Evolutionary conservation across 306 rosid genomes (phyloP).

Genomic region (Prinsepia uniflora): DNA sequence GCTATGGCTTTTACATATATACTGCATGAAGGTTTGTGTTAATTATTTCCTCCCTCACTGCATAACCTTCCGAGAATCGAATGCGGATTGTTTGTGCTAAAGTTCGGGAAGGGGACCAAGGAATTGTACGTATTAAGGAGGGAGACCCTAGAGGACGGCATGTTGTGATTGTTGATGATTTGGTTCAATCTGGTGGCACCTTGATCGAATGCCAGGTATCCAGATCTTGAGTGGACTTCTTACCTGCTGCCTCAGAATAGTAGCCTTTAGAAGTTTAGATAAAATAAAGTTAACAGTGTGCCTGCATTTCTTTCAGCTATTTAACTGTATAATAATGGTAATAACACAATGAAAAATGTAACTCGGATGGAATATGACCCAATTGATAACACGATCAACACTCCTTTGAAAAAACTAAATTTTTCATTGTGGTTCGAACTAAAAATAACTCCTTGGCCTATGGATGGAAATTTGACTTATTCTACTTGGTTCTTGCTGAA

Average conservation of each 20-base stretch:
- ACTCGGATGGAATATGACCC: neutral
- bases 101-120: constrained; percentile 93
- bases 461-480: neutral
- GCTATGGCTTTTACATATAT: constrained; percentile 9
- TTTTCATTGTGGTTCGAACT: neutral
- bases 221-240: constrained; percentile 9
- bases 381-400: neutral
- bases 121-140: constrained; percentile 91
- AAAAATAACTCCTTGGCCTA: neutral
- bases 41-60: neutral
- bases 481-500: neutral
- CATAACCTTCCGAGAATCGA: constrained; percentile 11
- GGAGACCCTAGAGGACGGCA: constrained; percentile 88
- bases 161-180: constrained; percentile 92
- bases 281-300: neutral
- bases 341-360: neutral
- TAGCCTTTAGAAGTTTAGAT: neutral
- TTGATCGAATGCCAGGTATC: constrained; percentile 93
- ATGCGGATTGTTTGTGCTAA: constrained; percentile 90
- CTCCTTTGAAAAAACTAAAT: neutral
- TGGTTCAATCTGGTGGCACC: constrained; percentile 98
- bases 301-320: neutral
- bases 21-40: neutral
- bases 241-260: neutral
- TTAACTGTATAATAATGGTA: neutral